Evolutionary conservation across 225 moss, liverwort and hornwort species (phyloP), one percentile per base, ranked within the genome.

Genomic region (Sphagnum tenellum): DNA sequence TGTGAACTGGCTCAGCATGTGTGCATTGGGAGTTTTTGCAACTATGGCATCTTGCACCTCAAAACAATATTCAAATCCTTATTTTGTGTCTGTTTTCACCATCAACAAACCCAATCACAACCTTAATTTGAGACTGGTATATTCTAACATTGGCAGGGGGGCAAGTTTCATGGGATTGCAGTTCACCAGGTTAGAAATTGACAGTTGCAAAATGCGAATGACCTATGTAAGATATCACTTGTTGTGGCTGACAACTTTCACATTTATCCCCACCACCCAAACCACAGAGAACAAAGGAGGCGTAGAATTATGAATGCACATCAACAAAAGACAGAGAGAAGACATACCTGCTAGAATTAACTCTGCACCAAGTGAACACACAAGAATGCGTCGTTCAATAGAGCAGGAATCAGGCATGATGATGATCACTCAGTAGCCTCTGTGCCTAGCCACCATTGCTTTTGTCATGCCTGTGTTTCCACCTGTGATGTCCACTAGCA

Each of bases 321-420:
- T 61, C 8, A 45, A 61, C 58, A 58, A 3, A 58, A 58, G 13
- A 4, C 8, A 54, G 14, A 10, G n/a, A 29, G 65, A 44, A 29
- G 49, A 7, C 47, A 62, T 46, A 10, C 52, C 5, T 29, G 29
- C 29, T 29, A 29, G 60, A 71, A 50, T 54, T 47, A 86, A 86
- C 83, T 90, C 76, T n/a, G 88, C 90, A 6, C 90, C 88, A 59
- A 90, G 85, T 7, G 82, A 85, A 64, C 82, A 80, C 13, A 85
- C 77, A 14, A 90, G 82, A 65, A 88, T 83, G 51, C 85, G 85
- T 29, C 85, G 75, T 73, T 90, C 90, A 58, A 85, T 77, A 74
- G 88, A 88, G 62, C 88, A 88, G 60, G 88, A 85, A 66, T 83
- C 85, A 11, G 88, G 90, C 90, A 90, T 88, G 61, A 82, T 90